A percentile compares a stretch with the other conserved stretches of the same genome.
Evolutionary conservation across 768 basidiomycete species (phyloP).

Genomic region (Pleurotus cornucopiae): DNA sequence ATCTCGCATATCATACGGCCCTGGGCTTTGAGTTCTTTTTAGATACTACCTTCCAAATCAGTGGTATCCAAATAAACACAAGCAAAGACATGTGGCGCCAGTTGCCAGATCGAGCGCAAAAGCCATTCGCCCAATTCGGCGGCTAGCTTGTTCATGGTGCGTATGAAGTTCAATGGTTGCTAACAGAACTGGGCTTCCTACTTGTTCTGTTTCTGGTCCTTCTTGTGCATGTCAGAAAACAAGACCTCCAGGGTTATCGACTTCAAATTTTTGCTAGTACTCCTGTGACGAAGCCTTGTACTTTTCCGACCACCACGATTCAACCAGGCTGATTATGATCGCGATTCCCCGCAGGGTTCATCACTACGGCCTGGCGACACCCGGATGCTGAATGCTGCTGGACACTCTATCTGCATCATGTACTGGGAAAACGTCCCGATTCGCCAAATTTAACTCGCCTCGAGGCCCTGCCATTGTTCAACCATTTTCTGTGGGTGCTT

Average conservation of each 20-base stretch:
- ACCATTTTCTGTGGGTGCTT: not conserved
- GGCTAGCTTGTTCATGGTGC: conserved; percentile 7
- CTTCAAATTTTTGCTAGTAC: not conserved
- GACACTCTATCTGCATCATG: not conserved
- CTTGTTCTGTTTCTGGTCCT: conserved; percentile 7
- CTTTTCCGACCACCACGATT: not conserved
- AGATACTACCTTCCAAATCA: conserved; percentile 6
- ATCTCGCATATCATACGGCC: conserved; percentile 7
- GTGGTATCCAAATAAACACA: not conserved
- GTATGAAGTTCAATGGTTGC: conserved; percentile 4
- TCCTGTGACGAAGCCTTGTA: conserved; percentile 6
- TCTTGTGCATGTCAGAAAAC: conserved; percentile 7
- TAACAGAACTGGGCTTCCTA: conserved; percentile 8
- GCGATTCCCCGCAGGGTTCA: not conserved
- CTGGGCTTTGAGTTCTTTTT: conserved; percentile 8
- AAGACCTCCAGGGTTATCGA: conserved; percentile 6
- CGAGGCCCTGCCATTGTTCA: not conserved
- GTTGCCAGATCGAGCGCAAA: conserved; percentile 2
- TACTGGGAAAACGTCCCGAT: not conserved
- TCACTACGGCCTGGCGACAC: not conserved
- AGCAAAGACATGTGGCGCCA: not conserved
- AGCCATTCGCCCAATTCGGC: conserved; percentile 2
- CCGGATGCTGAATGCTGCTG: not conserved
- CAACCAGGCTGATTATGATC: not conserved
- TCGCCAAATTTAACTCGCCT: not conserved